Evolutionary conservation across 495 filamentous ascomycete genomes (phyloP).

Genomic region (Rostrohypoxylon terebratum): DNA sequence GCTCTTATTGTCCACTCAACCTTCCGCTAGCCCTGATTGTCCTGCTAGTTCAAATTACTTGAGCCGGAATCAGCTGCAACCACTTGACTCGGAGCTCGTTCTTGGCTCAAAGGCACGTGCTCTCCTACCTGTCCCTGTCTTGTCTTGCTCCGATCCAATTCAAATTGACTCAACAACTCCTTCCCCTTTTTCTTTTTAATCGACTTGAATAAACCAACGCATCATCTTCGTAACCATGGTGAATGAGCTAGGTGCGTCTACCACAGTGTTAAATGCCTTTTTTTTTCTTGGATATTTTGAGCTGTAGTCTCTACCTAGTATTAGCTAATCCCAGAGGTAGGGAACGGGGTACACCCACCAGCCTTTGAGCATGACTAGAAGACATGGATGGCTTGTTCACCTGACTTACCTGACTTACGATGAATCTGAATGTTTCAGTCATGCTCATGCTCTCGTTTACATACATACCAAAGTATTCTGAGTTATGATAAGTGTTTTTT

Average conservation of each 20-base stretch:
- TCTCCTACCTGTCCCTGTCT: constrained; percentile 18
- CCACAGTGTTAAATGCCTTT: not conserved
- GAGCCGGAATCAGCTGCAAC: constrained; percentile 23
- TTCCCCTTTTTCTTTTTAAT: constrained; percentile 12
- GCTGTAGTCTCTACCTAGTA: not conserved
- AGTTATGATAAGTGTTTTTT: not conserved
- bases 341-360: not conserved
- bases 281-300: not conserved
- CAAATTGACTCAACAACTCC: constrained; percentile 19
- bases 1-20: constrained; percentile 33
- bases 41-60: constrained; percentile 34
- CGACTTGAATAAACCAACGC: constrained; percentile 5
- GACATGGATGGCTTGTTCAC: constrained; percentile 2
- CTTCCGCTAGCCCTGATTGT: constrained; percentile 32
- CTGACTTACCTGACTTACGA: constrained; percentile 4
- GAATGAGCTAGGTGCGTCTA: not conserved
- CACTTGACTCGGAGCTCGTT: constrained; percentile 32
- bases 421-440: not conserved
- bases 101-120: constrained; percentile 43
- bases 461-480: not conserved
- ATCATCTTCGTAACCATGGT: constrained; percentile 15
- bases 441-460: constrained; percentile 2
- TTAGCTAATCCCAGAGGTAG: not conserved
- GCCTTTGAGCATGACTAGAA: not conserved
- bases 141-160: not conserved